These are phyloP conservation scores for Paramecium primaurelia DNA, from an alignment of 73 alveolate species.

Conservation along the genomic window DNA sequence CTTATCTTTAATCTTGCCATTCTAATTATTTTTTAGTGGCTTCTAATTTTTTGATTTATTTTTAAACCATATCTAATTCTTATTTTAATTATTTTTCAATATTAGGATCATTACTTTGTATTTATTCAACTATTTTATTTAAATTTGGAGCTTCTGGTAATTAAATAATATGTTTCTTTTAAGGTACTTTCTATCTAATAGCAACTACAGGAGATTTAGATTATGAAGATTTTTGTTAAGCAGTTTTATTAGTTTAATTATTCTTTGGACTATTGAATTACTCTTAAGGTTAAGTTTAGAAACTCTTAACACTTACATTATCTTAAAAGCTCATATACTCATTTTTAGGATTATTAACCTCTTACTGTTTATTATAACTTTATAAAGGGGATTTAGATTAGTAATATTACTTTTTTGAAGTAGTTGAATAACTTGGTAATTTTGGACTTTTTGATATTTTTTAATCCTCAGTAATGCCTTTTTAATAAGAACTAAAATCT, in stretches of 20 bases:
- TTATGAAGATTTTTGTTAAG: not conserved
- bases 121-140: not conserved
- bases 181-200: not conserved
- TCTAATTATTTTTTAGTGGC: not conserved
- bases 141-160: not conserved
- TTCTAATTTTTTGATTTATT: not conserved
- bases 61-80: not conserved
- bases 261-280: not conserved
- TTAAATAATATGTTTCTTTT: not conserved
- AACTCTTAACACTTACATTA: not conserved
- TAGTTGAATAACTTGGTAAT: not conserved
- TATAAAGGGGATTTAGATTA: not conserved
- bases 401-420: not conserved
- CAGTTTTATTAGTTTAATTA: not conserved
- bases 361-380: not conserved
- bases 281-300: not conserved
- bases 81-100: not conserved
- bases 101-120: not conserved
- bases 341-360: not conserved
- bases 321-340: not conserved
- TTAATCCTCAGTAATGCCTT: not conserved
- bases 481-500: not conserved
- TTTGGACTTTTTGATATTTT: not conserved
- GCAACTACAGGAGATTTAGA: not conserved
- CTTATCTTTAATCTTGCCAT: slow-evolving; percentile 28